Percentiles rank a stretch among this genome's conserved stretches.
Evolutionary conservation across 2,329 filamentous ascomycete species (phyloP).

Genomic region (Beauveria sp.): DNA sequence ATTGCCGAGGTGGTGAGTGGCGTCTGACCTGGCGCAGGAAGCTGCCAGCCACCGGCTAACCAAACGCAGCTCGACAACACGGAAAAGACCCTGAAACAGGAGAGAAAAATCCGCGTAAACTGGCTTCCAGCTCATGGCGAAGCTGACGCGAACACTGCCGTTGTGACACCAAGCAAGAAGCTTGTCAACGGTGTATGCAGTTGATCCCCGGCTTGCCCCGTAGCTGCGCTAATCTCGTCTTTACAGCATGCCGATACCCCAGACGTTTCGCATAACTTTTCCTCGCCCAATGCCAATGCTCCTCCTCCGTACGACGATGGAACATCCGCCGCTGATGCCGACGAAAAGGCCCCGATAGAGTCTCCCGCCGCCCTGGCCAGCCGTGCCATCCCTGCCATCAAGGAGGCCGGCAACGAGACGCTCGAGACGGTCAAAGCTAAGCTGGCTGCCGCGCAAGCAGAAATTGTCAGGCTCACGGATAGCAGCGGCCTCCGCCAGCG

Average conservation of each 20-base stretch:
- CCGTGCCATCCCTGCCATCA: slow-evolving; percentile 38
- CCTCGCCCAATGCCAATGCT: slow-evolving; percentile 33
- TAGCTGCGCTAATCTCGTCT: slow-evolving; percentile 9
- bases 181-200: slow-evolving; percentile 33
- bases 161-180: slow-evolving; percentile 35
- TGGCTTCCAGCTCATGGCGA: slow-evolving; percentile 63
- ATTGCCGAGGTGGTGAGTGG: slow-evolving; percentile 68
- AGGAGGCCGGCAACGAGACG: slow-evolving; percentile 33
- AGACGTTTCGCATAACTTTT: slow-evolving; percentile 35
- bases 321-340: slow-evolving; percentile 19
- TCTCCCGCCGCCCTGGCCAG: slow-evolving; percentile 20
- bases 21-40: slow-evolving; percentile 12
- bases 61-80: slow-evolving; percentile 67
- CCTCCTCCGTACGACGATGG: slow-evolving; percentile 29
- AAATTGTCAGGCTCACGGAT: slow-evolving; percentile 64
- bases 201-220: background rate
- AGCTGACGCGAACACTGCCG: slow-evolving; percentile 15
- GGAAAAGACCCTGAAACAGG: slow-evolving; percentile 71
- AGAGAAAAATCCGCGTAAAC: slow-evolving; percentile 90
- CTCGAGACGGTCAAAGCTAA: slow-evolving; percentile 62
- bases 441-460: slow-evolving; percentile 66
- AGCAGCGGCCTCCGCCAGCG: slow-evolving; percentile 69
- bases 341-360: slow-evolving; percentile 15
- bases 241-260: slow-evolving; percentile 33
- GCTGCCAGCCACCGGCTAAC: slow-evolving; percentile 1